These are phyloP conservation scores for Kokia cookei DNA, from an alignment of 441 rosid genomes.

Conservation along the genomic window DNA sequence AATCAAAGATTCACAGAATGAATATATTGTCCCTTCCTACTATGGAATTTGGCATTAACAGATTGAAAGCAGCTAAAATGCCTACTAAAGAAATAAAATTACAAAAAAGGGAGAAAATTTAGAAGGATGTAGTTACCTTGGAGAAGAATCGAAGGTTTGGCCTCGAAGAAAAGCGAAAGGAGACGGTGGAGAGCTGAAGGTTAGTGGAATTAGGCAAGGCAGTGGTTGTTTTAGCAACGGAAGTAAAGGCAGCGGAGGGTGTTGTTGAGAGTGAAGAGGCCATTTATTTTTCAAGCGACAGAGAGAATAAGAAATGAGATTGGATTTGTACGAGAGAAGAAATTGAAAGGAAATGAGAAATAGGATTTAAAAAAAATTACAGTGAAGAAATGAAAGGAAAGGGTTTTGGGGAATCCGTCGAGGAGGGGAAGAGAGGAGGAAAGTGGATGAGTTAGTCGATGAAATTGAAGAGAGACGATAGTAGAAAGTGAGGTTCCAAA, in stretches of 20 bases:
- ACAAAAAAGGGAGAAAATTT: not conserved
- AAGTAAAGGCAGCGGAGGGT: slow-evolving; percentile 24
- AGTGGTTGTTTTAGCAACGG: slow-evolving; percentile 20
- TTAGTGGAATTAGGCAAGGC: slow-evolving; percentile 14
- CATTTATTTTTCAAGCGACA: slow-evolving; percentile 7
- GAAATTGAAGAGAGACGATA: not conserved
- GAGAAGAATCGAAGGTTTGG: slow-evolving; percentile 44
- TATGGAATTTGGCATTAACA: not conserved
- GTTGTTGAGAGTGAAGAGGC: slow-evolving; percentile 26
- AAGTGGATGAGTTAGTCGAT: not conserved
- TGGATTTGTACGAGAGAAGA: not conserved
- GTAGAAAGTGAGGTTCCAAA: too few relatives aligned
- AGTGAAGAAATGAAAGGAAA: slow-evolving; percentile 6
- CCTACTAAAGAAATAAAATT: not conserved
- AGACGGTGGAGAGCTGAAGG: slow-evolving; percentile 20
- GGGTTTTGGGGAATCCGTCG: slow-evolving; percentile 13
- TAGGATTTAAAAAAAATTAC: slow-evolving; percentile 10
- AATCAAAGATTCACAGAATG: not conserved
- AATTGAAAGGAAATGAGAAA: slow-evolving; percentile 19
- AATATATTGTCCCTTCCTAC: not conserved
- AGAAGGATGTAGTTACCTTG: slow-evolving; percentile 32
- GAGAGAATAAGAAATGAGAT: not conserved
- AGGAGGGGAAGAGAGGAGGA: not conserved
- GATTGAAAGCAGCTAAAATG: not conserved
- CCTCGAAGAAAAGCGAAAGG: slow-evolving; percentile 36